A percentile compares a stretch with the other conserved stretches of the same genome.
These are phyloP conservation scores for Nannochloropsis granulata DNA, from an alignment of 108 stramenopile species.

Conservation along the genomic window DNA sequence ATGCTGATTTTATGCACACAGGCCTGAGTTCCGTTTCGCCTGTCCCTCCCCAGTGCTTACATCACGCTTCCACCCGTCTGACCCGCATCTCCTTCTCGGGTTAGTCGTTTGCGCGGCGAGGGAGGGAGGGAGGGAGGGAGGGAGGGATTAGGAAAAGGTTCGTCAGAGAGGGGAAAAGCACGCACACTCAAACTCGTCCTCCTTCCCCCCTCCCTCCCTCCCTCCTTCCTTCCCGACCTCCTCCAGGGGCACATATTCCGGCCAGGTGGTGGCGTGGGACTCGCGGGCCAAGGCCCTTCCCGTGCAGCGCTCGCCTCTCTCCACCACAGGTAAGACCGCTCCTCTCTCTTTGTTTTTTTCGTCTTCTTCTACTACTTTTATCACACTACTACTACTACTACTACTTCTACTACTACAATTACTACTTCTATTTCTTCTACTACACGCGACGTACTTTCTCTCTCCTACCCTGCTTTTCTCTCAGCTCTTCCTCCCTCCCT, in stretches of 20 bases:
- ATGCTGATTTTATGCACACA: background rate
- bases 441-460: background rate
- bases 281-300: constrained; percentile 4
- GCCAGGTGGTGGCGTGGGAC: constrained; percentile 30
- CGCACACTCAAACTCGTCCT: background rate
- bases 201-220: background rate
- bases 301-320: constrained; percentile 7
- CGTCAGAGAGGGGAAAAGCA: background rate
- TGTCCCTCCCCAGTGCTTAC: background rate
- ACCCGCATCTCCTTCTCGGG: constrained; percentile 15
- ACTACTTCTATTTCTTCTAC: background rate
- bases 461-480: too few species aligned
- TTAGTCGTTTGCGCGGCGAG: background rate
- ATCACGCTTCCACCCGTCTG: constrained; percentile 12
- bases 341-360: constrained; percentile 1
- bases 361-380: background rate
- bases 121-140: background rate
- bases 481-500: background rate
- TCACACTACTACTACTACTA: background rate
- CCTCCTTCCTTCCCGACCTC: background rate
- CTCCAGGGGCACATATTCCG: constrained; percentile 18
- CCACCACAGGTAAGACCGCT: constrained; percentile 3
- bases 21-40: background rate
- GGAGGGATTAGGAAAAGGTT: background rate
- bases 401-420: background rate